phyloP scores from a whole-genome alignment of 2,329 filamentous ascomycete species.

The Lachnellula subtilissima region DNA sequence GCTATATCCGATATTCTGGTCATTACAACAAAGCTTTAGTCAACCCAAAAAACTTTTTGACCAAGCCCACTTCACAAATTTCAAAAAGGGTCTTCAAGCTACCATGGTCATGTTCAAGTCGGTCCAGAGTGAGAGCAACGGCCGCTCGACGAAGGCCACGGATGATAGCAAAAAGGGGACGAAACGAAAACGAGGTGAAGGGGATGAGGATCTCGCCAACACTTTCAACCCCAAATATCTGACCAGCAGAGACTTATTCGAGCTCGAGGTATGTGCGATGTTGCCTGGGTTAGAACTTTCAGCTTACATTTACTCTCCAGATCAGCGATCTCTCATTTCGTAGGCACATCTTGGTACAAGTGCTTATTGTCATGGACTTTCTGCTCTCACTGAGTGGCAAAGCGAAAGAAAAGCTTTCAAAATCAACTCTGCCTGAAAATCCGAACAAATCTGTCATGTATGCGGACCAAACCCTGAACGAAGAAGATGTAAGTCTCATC shows the following conservation, averaged over 20 bases:
- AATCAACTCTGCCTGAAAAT: conserved; percentile 54
- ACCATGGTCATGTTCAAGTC: conserved; percentile 74
- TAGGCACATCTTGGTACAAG: conserved; percentile 89
- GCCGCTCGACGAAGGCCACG: conserved; percentile 44
- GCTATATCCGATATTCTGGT: conserved; percentile 92
- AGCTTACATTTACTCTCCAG: conserved; percentile 40
- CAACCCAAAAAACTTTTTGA: conserved; percentile 82
- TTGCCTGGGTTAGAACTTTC: conserved; percentile 1
- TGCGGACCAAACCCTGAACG: conserved; percentile 64
- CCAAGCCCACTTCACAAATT: conserved; percentile 57
- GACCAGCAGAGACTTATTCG: conserved; percentile 94
- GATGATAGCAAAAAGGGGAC: conserved; percentile 60
- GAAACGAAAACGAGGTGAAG: conserved; percentile 66
- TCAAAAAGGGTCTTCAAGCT: conserved; percentile 57
- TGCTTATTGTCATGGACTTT: conserved; percentile 91
- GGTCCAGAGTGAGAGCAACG: conserved; percentile 46
- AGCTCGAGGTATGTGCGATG: conserved; percentile 66
- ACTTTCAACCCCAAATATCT: conserved; percentile 97
- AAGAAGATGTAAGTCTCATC: conserved; percentile 67
- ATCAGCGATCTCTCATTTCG: conserved; percentile 92
- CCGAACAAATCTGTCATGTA: conserved; percentile 80
- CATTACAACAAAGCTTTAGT: conserved; percentile 85
- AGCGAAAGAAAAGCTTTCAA: conserved; percentile 72
- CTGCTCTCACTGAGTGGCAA: conserved; percentile 81
- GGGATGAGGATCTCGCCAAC: conserved; percentile 59